Evolutionary conservation across 495 filamentous ascomycete species (phyloP), one percentile per base, ranked within the genome.

Genomic region (Penicillium robsamsonii): DNA sequence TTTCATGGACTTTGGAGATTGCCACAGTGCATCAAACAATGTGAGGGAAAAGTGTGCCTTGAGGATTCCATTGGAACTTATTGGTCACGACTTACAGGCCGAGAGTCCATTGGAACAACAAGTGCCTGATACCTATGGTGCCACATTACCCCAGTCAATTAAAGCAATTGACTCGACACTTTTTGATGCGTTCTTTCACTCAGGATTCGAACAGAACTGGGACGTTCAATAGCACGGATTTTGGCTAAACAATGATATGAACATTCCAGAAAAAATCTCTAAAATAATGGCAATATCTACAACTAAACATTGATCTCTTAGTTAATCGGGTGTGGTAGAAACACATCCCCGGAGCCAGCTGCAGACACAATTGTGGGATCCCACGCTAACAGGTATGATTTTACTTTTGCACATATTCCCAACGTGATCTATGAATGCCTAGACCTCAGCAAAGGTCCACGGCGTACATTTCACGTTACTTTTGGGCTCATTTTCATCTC

Each of bases 161-260:
- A 31, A 35, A n/a, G 18, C 20, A 5, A 17, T 53, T 45, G 50
- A 44, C 6, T 35, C 27, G 15, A 12, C 6, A 3, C 17, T 45
- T 1, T 53, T 45, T 24, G 40, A 53, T 7, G 1, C 50, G 6
- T 45, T 53, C 15, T 45, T 35, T 20, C 30, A 37, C 15, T 41
- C 45, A 37, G 20, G 18, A 5, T 53, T 53, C 45, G 50, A 45
- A 12, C 18, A 44, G 6, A 17, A 20, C 3, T 53, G 50, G 50
- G 20, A 12, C 20, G 20, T 24, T 25, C 15, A 3, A 24, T 50
- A 50, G 24, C 0, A 5, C 40, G 11, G 17, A 42, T 10, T 42
- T 42, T 20, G 1, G 18, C 18, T 37, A 37, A 22, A 22, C 11
- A 42, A 22, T 22, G 17, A 6, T 0, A 42, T 20, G 40, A 20